These are phyloP conservation scores for Acanthamoeba lugdunensis DNA, from an alignment of 208 protist genomes.

Conservation along the genomic window DNA sequence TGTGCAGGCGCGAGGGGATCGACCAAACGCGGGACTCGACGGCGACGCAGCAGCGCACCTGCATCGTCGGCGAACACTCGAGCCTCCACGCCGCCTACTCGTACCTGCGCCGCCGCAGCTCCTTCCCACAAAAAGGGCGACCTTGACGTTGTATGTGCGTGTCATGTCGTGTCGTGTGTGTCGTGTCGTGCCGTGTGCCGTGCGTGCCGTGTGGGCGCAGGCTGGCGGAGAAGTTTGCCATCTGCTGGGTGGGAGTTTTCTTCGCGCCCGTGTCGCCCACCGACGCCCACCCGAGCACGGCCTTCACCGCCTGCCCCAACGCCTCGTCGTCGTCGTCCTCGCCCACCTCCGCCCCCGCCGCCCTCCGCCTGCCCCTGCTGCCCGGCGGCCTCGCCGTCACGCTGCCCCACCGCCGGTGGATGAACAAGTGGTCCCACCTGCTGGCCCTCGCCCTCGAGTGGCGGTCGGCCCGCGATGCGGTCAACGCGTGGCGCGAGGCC, in stretches of 20 bases:
- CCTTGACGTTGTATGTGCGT: too few species aligned
- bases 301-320: not conserved
- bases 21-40: constrained; percentile 11
- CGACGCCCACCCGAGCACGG: not conserved
- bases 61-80: constrained; percentile 36
- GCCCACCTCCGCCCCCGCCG: not conserved
- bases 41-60: constrained; percentile 29
- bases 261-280: constrained; percentile 16
- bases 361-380: not conserved
- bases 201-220: not conserved
- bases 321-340: not conserved
- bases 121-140: too few species aligned
- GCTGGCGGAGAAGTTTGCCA: not conserved
- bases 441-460: not conserved
- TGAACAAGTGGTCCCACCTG: constrained; percentile 17
- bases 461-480: not conserved
- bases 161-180: too few species aligned
- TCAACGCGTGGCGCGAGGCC: not conserved
- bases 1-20: constrained; percentile 14
- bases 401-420: not conserved
- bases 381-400: not conserved
- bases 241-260: constrained; percentile 7
- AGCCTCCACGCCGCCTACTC: constrained; percentile 36
- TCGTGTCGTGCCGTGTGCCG: not conserved
- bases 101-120: not conserved